Conservation (phyloP, 495 filamentous ascomycete species). For the Chaetomium fimeti region DNA sequence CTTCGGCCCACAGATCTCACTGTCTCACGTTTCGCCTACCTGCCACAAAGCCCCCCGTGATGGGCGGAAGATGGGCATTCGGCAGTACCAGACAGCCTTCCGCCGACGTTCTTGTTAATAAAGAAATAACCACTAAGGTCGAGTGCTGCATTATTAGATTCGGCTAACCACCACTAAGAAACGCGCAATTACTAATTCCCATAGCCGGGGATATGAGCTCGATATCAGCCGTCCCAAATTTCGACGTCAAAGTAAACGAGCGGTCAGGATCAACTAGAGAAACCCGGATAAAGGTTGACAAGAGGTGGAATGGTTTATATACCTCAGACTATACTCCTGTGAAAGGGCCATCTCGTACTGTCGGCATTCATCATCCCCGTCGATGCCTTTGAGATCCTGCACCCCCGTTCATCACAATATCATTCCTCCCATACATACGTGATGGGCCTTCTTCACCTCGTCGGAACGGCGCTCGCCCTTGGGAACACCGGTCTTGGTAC, state of each 20-base stretch:
- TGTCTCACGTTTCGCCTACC: no score
- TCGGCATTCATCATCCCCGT: background rate
- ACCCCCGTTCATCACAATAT: no score
- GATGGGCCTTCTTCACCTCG: slow-evolving; percentile 39
- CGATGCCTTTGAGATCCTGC: no score
- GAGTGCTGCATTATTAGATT: background rate
- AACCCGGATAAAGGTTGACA: slow-evolving; percentile 22
- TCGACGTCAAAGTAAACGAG: slow-evolving; percentile 23
- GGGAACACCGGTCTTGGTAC: slow-evolving; percentile 22
- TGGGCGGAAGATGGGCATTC: no score
- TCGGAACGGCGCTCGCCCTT: slow-evolving; percentile 29
- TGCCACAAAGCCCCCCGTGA: no score
- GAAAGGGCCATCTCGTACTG: background rate
- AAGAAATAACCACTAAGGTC: background rate
- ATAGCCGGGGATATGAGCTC: background rate
- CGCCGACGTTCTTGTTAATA: no score
- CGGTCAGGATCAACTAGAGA: slow-evolving; percentile 16
- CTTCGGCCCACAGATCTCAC: no score
- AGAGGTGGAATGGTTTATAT: slow-evolving; percentile 11
- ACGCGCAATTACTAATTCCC: slow-evolving; percentile 4
- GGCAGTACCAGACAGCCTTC: no score
- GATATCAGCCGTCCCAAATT: slow-evolving; percentile 27
- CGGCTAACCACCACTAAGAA: background rate
- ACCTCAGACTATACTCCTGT: background rate
- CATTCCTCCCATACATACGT: background rate